Evolutionary conservation across 2,329 filamentous ascomycete genomes (phyloP).

Genomic region (Claviceps sp.): DNA sequence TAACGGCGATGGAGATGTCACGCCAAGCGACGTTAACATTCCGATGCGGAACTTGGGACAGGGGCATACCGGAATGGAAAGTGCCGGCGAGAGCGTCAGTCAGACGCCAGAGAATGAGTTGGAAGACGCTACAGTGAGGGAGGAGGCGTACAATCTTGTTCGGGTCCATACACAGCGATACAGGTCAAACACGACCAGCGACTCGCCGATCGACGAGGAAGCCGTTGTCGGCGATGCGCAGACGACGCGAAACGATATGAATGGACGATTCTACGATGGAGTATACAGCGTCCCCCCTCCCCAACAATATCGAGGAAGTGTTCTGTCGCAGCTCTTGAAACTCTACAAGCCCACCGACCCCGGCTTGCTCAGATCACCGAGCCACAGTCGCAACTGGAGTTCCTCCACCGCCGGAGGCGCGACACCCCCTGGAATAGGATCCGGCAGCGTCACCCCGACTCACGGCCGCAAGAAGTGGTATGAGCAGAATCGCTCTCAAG

Average conservation of each 20-base stretch:
- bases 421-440: constrained; percentile 21
- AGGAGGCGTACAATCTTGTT: constrained; percentile 29
- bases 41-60: constrained; percentile 19
- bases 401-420: constrained; percentile 15
- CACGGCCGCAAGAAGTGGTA: constrained; percentile 33
- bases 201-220: constrained; percentile 5
- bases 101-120: constrained; percentile 2
- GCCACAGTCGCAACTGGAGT: constrained; percentile 14
- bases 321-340: constrained; percentile 32
- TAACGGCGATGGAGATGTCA: constrained; percentile 15
- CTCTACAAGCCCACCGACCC: constrained; percentile 28
- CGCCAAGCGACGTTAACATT: constrained; percentile 14
- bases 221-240: constrained; percentile 8
- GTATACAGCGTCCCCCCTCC: constrained; percentile 28
- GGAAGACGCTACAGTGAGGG: constrained; percentile 6
- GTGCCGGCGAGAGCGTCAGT: not conserved
- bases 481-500: constrained; percentile 31
- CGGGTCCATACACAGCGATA: constrained; percentile 25
- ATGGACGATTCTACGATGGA: constrained; percentile 27
- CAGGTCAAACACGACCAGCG: constrained; percentile 6
- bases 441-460: constrained; percentile 28
- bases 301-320: constrained; percentile 28
- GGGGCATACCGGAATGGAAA: not conserved
- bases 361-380: constrained; percentile 4
- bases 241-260: constrained; percentile 18